Evolutionary conservation across 2,329 filamentous ascomycete species (phyloP).

Genomic region (Cyphellophora europaea): DNA sequence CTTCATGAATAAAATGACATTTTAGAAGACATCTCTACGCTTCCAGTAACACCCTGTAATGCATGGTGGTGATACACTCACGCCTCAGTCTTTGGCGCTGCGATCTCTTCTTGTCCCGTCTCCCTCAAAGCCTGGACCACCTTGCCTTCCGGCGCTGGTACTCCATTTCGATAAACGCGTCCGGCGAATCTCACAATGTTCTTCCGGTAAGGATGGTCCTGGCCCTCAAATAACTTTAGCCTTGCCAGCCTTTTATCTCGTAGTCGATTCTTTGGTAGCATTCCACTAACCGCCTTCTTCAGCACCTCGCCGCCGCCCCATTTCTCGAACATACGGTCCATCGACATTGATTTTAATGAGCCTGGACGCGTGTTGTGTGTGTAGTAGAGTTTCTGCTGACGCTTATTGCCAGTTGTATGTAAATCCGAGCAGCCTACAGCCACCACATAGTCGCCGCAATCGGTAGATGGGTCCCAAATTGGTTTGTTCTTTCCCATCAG

Average conservation of each 20-base stretch:
- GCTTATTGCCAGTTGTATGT: constrained; percentile 84
- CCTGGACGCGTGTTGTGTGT: constrained; percentile 86
- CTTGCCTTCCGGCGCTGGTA: not conserved
- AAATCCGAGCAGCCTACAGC: constrained; percentile 82
- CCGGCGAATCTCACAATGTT: constrained; percentile 71
- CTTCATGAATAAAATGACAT: too few species aligned
- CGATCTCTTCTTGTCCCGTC: too few species aligned
- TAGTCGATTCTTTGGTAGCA: constrained; percentile 94
- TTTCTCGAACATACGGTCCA: constrained; percentile 92
- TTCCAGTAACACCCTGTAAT: too few species aligned
- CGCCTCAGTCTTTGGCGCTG: too few species aligned
- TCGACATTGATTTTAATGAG: constrained; percentile 75
- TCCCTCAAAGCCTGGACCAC: not conserved
- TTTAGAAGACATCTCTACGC: too few species aligned
- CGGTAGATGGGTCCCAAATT: constrained; percentile 91
- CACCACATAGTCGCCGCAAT: constrained; percentile 98
- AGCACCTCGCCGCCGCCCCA: constrained; percentile 88
- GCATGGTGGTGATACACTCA: too few species aligned
- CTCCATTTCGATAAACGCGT: not conserved
- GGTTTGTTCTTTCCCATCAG: constrained; percentile 97
- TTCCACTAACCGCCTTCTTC: constrained; percentile 84
- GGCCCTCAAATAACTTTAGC: constrained; percentile 93
- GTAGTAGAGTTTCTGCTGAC: constrained; percentile 91
- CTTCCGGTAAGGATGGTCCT: constrained; percentile 78
- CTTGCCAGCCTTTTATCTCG: constrained; percentile 78